Evolutionary conservation across 805 yeast species (phyloP), one percentile per base, ranked within the genome.

Genomic region (Pichia manshurica): DNA sequence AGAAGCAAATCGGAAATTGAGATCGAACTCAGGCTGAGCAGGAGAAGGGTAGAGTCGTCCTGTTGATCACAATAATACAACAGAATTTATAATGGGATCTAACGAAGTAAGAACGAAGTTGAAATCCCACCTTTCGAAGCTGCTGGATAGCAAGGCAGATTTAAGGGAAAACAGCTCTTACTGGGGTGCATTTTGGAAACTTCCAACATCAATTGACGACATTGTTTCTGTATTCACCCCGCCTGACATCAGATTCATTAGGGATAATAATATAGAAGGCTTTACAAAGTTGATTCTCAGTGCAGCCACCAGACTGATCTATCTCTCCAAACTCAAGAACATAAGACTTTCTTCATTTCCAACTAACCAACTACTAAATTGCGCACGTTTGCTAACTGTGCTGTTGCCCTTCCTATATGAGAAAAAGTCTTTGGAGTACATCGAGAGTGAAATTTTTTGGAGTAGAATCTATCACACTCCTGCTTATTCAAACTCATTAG

Each of bases 331-430:
- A 6, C 22, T 45, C 32, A 56, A 56, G 42, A 50, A 29, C 62
- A 71, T 53, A 52, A 64, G 42, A 19, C 53, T 55, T 19, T 43
- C 56, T 17, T 29, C 46, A 20, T 54, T 65, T 44, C 63, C 68
- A 15, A 46, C 58, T 2, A 50, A 49, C n/a, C 66, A 77, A 52
- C 57, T 81, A 10, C 64, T 84, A 41, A 82, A 79, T 50, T 80
- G 87, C 56, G 56, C 83, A 6, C 72, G 96, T 33, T 62, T 84
- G 4, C 63, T 90, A 36, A 78, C 87, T 3, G 75, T 79, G 50
- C 46, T 85, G 3, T 52, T 85, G 19, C 96, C 96, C 0, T 74
- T 78, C 41, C 59, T 83, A 6, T 85, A 75, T 57, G 96, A 89
- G 63, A 59, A 67, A 15, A 15, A 17, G 3, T 9, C 22, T 6